Conservation (phyloP, 352 stramenopile genomes). For the Phytophthora niederhauseri region DNA sequence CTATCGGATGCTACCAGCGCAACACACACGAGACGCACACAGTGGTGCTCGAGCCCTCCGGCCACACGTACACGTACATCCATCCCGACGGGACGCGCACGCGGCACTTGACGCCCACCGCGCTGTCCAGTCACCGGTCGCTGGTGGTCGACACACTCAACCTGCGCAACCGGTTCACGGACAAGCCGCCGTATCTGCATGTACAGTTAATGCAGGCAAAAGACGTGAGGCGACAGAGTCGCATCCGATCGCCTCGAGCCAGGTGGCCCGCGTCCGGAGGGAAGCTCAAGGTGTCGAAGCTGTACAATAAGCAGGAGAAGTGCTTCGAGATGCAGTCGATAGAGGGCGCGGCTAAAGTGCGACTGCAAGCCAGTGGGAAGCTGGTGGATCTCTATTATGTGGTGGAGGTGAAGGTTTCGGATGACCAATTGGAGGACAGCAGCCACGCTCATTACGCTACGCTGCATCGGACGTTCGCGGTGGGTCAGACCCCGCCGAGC, state of each 20-base stretch:
- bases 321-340: conserved; percentile 71
- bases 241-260: conserved; percentile 25
- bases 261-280: conserved; percentile 34
- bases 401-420: conserved; percentile 40
- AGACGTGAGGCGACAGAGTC: conserved; percentile 27
- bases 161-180: conserved; percentile 61
- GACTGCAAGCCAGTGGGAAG: conserved; percentile 39
- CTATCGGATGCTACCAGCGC: conserved; percentile 51
- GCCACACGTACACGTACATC: conserved; percentile 67
- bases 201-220: conserved; percentile 18
- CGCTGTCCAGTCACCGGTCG: conserved; percentile 48
- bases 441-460: conserved; percentile 45
- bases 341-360: conserved; percentile 59
- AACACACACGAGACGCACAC: conserved; percentile 58
- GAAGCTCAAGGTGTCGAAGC: conserved; percentile 21
- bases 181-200: conserved; percentile 55
- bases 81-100: conserved; percentile 49
- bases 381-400: conserved; percentile 48
- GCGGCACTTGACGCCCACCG: conserved; percentile 64
- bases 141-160: conserved; percentile 49
- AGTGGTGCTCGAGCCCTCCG: conserved; percentile 64
- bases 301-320: conserved; percentile 39
- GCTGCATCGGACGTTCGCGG: conserved; percentile 49
- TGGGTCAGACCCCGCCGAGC: conserved; percentile 33
- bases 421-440: conserved; percentile 19